These are phyloP conservation scores for Viridothelium virens DNA, from an alignment of 495 filamentous ascomycete species.

Conservation along the genomic window DNA sequence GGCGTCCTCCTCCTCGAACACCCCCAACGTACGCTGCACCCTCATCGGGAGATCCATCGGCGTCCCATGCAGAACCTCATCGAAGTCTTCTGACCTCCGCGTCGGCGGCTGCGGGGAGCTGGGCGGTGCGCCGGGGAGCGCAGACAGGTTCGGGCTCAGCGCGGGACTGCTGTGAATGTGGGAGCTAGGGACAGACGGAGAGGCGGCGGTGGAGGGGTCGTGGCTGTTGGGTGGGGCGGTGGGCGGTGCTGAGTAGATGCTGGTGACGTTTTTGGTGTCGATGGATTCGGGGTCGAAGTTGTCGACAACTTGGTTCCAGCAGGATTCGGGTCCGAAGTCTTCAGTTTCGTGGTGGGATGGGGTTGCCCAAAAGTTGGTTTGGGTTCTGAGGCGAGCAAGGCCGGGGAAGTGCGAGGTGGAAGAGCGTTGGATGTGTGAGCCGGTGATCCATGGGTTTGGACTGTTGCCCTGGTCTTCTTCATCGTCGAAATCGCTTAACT, in stretches of 20 bases:
- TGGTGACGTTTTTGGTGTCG: background rate
- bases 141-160: background rate
- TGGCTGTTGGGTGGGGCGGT: slow-evolving; percentile 7
- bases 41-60: background rate
- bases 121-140: background rate
- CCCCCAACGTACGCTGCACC: background rate
- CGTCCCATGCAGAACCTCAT: background rate
- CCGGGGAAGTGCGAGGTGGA: background rate
- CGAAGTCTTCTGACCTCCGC: background rate
- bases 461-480: background rate
- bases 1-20: background rate
- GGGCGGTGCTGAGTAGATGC: background rate
- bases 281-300: background rate
- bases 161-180: background rate
- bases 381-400: background rate
- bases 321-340: background rate
- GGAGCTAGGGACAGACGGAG: background rate
- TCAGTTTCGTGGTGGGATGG: background rate
- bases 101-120: background rate
- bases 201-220: background rate
- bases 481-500: background rate
- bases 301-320: background rate
- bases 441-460: background rate
- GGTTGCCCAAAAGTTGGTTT: background rate
- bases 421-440: background rate